Percentiles rank a stretch among this genome's conserved stretches.
phyloP scores from a whole-genome alignment of 2,329 filamentous ascomycete species.

The Leptographium radiaticola region DNA sequence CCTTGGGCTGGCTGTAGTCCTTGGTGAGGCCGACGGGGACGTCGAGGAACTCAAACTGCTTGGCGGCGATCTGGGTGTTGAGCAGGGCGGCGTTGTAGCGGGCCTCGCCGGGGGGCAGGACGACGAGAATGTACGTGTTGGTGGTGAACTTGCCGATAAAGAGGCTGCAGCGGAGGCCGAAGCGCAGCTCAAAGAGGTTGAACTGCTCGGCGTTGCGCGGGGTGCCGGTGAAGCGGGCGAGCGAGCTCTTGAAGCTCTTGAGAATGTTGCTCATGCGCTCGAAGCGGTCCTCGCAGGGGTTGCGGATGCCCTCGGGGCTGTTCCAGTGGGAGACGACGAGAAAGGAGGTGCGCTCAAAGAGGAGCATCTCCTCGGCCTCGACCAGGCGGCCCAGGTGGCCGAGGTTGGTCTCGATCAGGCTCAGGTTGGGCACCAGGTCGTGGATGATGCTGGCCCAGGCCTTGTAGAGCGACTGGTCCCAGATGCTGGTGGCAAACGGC shows the following conservation, averaged over 20 bases:
- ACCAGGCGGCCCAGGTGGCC: slow-evolving; percentile 71
- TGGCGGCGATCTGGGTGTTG: slow-evolving; percentile 77
- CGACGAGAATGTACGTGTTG: slow-evolving; percentile 91
- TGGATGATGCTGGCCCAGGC: slow-evolving; percentile 98
- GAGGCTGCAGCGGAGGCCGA: slow-evolving; percentile 67
- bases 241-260: slow-evolving; percentile 91
- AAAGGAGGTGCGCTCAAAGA: slow-evolving; percentile 94
- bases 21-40: slow-evolving; percentile 27
- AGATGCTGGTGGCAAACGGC: slow-evolving; percentile 91
- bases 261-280: slow-evolving; percentile 94
- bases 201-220: slow-evolving; percentile 75
- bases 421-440: slow-evolving; percentile 87
- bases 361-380: slow-evolving; percentile 81
- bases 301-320: slow-evolving; percentile 57
- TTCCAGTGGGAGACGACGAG: slow-evolving; percentile 91
- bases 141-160: slow-evolving; percentile 94
- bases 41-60: slow-evolving; percentile 62
- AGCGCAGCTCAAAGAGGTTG: slow-evolving; percentile 68
- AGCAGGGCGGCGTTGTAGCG: slow-evolving; percentile 82
- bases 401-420: slow-evolving; percentile 77
- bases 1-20: slow-evolving; percentile 6
- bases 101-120: slow-evolving; percentile 81
- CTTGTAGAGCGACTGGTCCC: slow-evolving; percentile 97
- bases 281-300: slow-evolving; percentile 85
- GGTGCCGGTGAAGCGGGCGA: slow-evolving; percentile 62